phyloP scores from a whole-genome alignment of 441 rosid genomes.

The Adansonia madagascariensis region DNA sequence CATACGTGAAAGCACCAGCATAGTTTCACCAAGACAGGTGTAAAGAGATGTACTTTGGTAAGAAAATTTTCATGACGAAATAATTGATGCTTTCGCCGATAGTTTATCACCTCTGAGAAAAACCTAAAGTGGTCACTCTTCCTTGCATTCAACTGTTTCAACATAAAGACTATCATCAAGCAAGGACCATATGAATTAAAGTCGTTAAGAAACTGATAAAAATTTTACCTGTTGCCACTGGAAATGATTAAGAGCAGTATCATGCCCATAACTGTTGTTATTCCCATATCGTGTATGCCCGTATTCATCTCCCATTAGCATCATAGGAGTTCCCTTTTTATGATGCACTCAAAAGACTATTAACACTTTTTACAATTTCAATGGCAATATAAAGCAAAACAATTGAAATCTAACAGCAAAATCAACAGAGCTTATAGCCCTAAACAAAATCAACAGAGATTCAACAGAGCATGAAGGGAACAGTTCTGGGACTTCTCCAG shows the following conservation, averaged over 20 bases:
- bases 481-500: neutral
- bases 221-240: slow-evolving; percentile 73
- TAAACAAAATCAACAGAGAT: slow-evolving; percentile 3
- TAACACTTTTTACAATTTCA: neutral
- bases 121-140: slow-evolving; percentile 72
- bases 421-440: neutral
- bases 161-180: slow-evolving; percentile 24
- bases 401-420: neutral
- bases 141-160: slow-evolving; percentile 57
- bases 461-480: neutral
- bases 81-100: slow-evolving; percentile 52
- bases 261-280: slow-evolving; percentile 97
- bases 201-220: neutral
- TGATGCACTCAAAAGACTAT: slow-evolving; percentile 19
- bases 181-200: slow-evolving; percentile 13
- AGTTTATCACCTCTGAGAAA: slow-evolving; percentile 78
- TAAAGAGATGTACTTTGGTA: slow-evolving; percentile 45
- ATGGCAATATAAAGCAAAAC: slow-evolving; percentile 23
- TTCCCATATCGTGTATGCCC: slow-evolving; percentile 90
- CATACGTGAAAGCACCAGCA: neutral
- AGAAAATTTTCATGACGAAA: slow-evolving; percentile 73
- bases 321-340: slow-evolving; percentile 89
- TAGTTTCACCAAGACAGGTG: slow-evolving; percentile 10
- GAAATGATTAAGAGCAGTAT: slow-evolving; percentile 79
- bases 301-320: slow-evolving; percentile 97